Evolutionary conservation across 73 alveolate species (phyloP), one percentile per base, ranked within the genome.

Genomic region (Symbiodinium natans): DNA sequence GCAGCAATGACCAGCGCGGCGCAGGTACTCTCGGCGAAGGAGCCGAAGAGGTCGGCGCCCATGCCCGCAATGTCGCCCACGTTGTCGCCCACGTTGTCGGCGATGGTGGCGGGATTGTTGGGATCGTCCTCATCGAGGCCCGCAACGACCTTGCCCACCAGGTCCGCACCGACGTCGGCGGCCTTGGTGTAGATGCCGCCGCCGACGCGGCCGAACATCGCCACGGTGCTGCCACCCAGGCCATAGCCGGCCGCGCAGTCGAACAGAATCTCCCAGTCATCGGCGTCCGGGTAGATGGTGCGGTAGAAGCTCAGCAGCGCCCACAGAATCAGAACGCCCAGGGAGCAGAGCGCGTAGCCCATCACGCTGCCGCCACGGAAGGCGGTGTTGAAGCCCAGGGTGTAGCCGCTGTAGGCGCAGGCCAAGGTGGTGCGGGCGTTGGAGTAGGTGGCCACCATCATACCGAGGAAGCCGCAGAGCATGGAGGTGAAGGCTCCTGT

Each of bases 191-290:
- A 99, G 93, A 99, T 99, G 34, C 99, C 99, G 56, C 99, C 99
- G 38, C 99, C 99, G 73, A 99, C 99, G 94, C 99, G 99, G 84
- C 99, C 99, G 96, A 99, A 99, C 86, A 99, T 99, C 39, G 99
- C 99, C 41, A 99, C 99, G 10, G 99, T 99, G 75, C 99, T 99
- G 56, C 99, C 99, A 23, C 99, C 99, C 36, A 99, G 99, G 33
- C 99, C 99, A 84, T 99, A 99, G 34, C 99, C 99, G 38, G 99
- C 99, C 68, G 99, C 98, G 99, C 99, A 89, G 92, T 99, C 99
- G 99, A 99, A 99, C 98, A 99, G 83, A 40, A 75, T 92, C 92
- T 92, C 96, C 96, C 95, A 88, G 74, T 88, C 95, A 34, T 88
- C 95, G 2, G 86, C 86, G 27, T 88, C 86, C 31, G 95, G 95